Conservation (phyloP, 2,329 filamentous ascomycete species). For the Alternaria sp. region DNA sequence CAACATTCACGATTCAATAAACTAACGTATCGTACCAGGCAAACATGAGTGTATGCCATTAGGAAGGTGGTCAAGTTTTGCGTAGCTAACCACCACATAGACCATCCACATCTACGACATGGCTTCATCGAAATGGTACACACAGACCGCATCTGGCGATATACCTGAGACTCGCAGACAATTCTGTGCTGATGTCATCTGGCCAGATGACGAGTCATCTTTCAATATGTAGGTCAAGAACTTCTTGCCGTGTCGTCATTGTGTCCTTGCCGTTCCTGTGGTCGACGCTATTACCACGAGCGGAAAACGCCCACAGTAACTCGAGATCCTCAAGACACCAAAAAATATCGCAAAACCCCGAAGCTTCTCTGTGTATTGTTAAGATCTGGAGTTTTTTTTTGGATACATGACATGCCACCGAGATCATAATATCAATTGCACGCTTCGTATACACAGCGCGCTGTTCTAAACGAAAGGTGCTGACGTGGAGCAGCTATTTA, state of each 20-base stretch:
- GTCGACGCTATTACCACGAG: not conserved
- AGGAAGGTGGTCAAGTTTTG: slow-evolving; percentile 31
- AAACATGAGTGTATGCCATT: slow-evolving; percentile 47
- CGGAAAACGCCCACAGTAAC: not conserved
- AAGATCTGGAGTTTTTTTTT: not conserved
- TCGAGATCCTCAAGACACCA: not conserved
- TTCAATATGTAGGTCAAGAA: slow-evolving; percentile 66
- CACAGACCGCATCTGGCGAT: slow-evolving; percentile 64
- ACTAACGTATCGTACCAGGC: slow-evolving; percentile 29
- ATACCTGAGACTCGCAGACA: slow-evolving; percentile 63
- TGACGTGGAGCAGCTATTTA: slow-evolving; percentile 59
- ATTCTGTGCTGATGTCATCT: slow-evolving; percentile 69
- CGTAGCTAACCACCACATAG: slow-evolving; percentile 33
- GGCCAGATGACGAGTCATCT: slow-evolving; percentile 66
- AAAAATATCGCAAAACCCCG: not conserved
- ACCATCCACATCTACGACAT: slow-evolving; percentile 69
- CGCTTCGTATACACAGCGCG: not conserved
- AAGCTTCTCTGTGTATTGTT: not conserved
- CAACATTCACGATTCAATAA: slow-evolving; percentile 6
- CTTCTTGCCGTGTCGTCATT: not conserved
- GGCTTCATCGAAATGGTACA: slow-evolving; percentile 67
- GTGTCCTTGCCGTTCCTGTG: not conserved
- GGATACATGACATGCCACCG: not conserved
- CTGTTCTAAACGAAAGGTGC: not conserved
- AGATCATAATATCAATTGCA: not conserved